Evolutionary conservation across 768 basidiomycete genomes (phyloP), one percentile per base, ranked within the genome.

Genomic region (Hygrocybe coccinea): DNA sequence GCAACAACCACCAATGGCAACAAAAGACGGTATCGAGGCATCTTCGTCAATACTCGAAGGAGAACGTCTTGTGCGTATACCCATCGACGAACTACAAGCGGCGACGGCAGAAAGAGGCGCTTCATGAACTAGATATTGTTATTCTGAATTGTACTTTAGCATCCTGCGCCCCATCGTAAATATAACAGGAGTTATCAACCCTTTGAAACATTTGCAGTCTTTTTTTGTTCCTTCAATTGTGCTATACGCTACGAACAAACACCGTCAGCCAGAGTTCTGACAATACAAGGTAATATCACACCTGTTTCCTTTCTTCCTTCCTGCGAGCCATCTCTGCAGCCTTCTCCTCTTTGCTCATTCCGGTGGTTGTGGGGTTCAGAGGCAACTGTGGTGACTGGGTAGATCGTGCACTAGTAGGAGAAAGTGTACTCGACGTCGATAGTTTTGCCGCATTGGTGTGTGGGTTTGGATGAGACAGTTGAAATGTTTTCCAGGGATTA

Each of bases 231-330:
- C 64, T 92, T 92, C 60, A 90, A 67, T 65, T 82, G 79, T 8
- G 88, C 87, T 52, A 92, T 89, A 8, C 87, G 83, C 88, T 88
- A 58, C 50, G 48, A 46, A 44, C 19, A 37, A 24, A 17, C 45
- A 46, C 29, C 33, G 43, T 38, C 55, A 55, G 17, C 43, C 19
- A 36, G 12, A 46, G 38, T 12, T n/a, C 2, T 59, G 58, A 51
- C 22, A 21, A 14, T 2, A 2, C 22, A 12, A 19, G 44, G 15
- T 17, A 5, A 49, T 43, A 15, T 70, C 81, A 17, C 52, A 91
- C 91, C 76, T 91, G 84, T 68, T 88, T 93, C 44, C 95, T 75
- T 68, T 97, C 95, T 67, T 97, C 95, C 65, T 95, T 88, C 56
- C 94, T 77, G 59, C 87, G 76, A 7, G 87, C 88, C 85, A 97